A percentile compares a stretch with the other conserved stretches of the same genome.
phyloP scores from a whole-genome alignment of 2,329 filamentous ascomycete species.

The Trichoderma aggressivum region DNA sequence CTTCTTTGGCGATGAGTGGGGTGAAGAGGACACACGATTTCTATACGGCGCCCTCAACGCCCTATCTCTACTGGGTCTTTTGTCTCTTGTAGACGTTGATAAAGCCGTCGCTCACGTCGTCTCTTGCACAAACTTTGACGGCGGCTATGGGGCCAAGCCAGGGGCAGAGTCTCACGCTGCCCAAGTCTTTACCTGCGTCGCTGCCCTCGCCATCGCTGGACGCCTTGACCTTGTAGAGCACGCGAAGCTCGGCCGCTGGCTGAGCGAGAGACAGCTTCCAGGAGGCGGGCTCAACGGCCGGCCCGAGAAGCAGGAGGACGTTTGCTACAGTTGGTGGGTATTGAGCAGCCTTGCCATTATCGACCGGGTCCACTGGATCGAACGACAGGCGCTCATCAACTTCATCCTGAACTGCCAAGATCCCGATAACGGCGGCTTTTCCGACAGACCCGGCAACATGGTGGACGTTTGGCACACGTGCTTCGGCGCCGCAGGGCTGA shows the following conservation, averaged over 20 bases:
- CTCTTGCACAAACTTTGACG: slow-evolving; percentile 88
- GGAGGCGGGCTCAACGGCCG: slow-evolving; percentile 89
- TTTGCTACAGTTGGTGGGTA: slow-evolving; percentile 99
- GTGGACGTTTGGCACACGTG: slow-evolving; percentile 96
- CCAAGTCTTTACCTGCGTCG: slow-evolving; percentile 93
- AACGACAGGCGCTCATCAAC: slow-evolving; percentile 68
- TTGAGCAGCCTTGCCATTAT: slow-evolving; percentile 89
- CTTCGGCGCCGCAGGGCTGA: slow-evolving; percentile 85
- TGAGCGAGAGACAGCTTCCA: slow-evolving; percentile 86
- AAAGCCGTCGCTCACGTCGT: slow-evolving; percentile 77
- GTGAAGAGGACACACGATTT: slow-evolving; percentile 92
- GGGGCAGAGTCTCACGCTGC: slow-evolving; percentile 93
- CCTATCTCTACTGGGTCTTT: slow-evolving; percentile 74
- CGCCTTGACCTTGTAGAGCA: slow-evolving; percentile 77
- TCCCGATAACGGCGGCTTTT: slow-evolving; percentile 74
- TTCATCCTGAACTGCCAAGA: slow-evolving; percentile 94
- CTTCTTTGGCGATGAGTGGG: slow-evolving; percentile 94
- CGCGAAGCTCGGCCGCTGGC: slow-evolving; percentile 81
- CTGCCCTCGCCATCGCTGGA: slow-evolving; percentile 77
- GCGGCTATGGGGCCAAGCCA: slow-evolving; percentile 84
- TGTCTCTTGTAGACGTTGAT: slow-evolving; percentile 71
- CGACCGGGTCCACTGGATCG: slow-evolving; percentile 85
- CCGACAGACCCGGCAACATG: slow-evolving; percentile 88
- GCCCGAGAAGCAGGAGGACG: slow-evolving; percentile 93
- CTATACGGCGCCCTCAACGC: slow-evolving; percentile 88